Evolutionary conservation across 202 grass and related monocot genomes (phyloP).

Genomic region (Elaeis oleifera): DNA sequence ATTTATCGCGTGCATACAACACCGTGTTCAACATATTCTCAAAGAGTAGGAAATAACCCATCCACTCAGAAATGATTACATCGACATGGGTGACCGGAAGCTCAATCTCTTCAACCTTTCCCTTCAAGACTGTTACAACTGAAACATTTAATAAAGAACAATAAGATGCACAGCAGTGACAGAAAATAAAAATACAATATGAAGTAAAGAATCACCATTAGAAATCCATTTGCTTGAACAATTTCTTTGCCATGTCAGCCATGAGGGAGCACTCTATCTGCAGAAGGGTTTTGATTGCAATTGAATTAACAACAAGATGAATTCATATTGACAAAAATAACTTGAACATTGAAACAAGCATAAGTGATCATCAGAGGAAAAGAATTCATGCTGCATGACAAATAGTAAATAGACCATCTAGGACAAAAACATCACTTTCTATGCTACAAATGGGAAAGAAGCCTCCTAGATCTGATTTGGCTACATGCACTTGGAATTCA

Average conservation of each 20-base stretch:
- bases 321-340: no score
- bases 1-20: conserved; percentile 96
- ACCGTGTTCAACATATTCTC: conserved; percentile 99
- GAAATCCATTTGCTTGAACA: conserved; percentile 76
- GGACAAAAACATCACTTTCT: no score
- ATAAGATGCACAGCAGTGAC: not conserved
- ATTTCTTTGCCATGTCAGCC: conserved; percentile 98
- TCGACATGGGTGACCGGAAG: conserved; percentile 84
- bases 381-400: no score
- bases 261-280: conserved; percentile 98
- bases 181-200: conserved; percentile 13
- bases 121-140: conserved; percentile 93
- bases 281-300: conserved; percentile 15
- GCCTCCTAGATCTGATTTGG: no score
- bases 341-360: no score
- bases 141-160: conserved; percentile 23
- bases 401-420: no score
- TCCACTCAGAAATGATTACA: conserved; percentile 98
- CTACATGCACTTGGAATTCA: no score
- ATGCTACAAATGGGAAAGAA: no score
- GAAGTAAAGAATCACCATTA: conserved; percentile 42
- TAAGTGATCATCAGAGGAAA: no score
- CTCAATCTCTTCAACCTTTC: conserved; percentile 96
- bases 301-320: not conserved
- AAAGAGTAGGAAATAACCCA: conserved; percentile 97